Evolutionary conservation across 179 eudicot species (phyloP), one percentile per base, ranked within the genome.

Genomic region (Dionaea muscipula): DNA sequence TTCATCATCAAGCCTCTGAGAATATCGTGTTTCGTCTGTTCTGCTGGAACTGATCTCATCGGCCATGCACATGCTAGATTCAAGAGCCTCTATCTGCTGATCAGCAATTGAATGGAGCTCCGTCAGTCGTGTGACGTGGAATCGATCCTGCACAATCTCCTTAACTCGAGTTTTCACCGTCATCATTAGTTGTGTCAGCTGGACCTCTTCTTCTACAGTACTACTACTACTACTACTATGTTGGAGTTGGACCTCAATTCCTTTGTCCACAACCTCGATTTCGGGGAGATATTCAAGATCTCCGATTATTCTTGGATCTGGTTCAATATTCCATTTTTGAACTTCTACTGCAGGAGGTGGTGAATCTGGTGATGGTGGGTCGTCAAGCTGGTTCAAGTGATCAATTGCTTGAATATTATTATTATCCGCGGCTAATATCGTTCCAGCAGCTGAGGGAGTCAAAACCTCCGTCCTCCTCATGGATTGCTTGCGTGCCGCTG

Each of bases 61-160:
- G 18, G 64, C 72, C 82, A 91, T 84, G n/a, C 77, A 91, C 59
- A n/a, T n/a, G n/a, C n/a, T n/a, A 2, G 95, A 80, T 65, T 91
- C 98, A 52, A 91, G 91, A 19, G 94, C 95, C 73, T 80, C 84
- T 11, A 91, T 80, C 74, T 91, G 95, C 70, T 81, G 91, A 6
- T n/a, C n/a, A n/a, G 98, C 91, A 39, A 91, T 84, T 0, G 87
- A 75, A 72, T 91, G 95, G 23, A 91, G 88, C 75, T 82, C 98
- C 4, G 94, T 67, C 51, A 91, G 60, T 66, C 89, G 72, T 7
- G 59, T 71, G 15, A 78, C 65, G 50, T 80, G 81, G 15, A 68
- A 47, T 15, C 75, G 84, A 64, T 87, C 91, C 41, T 84, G 84
- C 57, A 91, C 94, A 49, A 84, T 68, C 61, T 87, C 95, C 74